Base-by-base conservation (phyloP, 495 filamentous ascomycete genomes). In the Entonaema liquescens region DNA sequence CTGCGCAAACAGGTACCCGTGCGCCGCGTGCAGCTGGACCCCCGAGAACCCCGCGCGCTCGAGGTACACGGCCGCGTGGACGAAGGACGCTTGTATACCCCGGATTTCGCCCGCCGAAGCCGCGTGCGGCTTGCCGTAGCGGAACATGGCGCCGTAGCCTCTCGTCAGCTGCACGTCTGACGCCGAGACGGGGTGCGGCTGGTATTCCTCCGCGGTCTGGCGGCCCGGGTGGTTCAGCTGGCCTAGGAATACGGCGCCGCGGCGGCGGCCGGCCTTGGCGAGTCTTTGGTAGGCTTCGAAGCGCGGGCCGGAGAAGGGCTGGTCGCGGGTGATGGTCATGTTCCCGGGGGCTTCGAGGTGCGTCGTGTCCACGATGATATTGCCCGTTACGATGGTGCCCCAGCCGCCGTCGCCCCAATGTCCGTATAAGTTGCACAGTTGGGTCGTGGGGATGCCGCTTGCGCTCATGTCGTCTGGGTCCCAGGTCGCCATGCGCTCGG, bases 201-300 rank as follows among this genome's bases (percentile, higher is more conserved):
- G 85, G 47, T 89, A 78, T 8, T 60, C 76, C 13, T 78, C 72
- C 7, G 75, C 57, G 13, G 79, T 81, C 75, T 92, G 88, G 5
- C 89, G 87, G 5, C 89, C 89, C 0, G 89, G 88, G 74, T 91
- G 89, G 70, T 81, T 85, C 59, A 91, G 78, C 72, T 91, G 89
- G 6, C 78, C 86, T 31, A 90, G 74, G 47, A 89, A 79, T 36
- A 91, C 77, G 62, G 75, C 78, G n/a, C 88, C 87, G 28, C 89
- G 87, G 55, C 88, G 76, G 71, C 88, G 90, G 21, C 79, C 81
- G 3, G 68, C 79, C 0, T 70, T 61, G 0, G 84, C 87, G 33
- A 90, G 74, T 28, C 81, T 74, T 54, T 80, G 82, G 79, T 90
- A 91, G 0, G 77, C 83, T 42, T 89, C 85, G 73, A 91, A 90